Conservation (phyloP, 352 stramenopile genomes). For the Globisporangium takayamanum region DNA sequence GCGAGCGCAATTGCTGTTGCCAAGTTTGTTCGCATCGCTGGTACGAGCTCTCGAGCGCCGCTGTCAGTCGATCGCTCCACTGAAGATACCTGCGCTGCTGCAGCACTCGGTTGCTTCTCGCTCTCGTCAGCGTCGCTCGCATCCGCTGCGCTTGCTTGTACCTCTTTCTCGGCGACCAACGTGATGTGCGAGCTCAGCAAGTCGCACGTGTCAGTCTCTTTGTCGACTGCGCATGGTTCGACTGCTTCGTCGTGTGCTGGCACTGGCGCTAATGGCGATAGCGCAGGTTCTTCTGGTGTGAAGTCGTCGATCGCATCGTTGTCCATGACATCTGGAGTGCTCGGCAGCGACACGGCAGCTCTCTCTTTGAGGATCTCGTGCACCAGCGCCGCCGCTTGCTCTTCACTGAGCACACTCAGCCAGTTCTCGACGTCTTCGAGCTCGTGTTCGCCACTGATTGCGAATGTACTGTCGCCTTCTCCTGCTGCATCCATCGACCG, state of each 20-base stretch:
- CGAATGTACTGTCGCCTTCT: neutral
- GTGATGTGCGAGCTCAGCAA: constrained; percentile 4
- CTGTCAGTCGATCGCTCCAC: neutral
- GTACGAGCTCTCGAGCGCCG: neutral
- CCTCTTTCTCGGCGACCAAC: constrained; percentile 20
- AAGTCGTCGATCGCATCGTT: neutral
- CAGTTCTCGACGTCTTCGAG: constrained; percentile 16
- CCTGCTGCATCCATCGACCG: neutral
- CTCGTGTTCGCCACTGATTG: neutral
- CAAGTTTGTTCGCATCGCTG: constrained; percentile 3
- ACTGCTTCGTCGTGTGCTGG: neutral
- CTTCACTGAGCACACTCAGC: constrained; percentile 35
- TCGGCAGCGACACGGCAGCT: neutral
- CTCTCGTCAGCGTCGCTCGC: too few species aligned
- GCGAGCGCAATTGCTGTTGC: neutral
- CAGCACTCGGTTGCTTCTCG: too few species aligned
- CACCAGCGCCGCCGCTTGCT: constrained; percentile 38
- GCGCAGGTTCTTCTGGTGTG: neutral
- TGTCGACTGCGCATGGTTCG: neutral
- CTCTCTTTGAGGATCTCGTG: constrained; percentile 36
- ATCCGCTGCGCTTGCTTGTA: constrained; percentile 16
- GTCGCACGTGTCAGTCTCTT: constrained; percentile 29
- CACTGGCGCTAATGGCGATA: too few species aligned
- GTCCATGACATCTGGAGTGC: neutral
- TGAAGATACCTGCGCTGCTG: neutral